Evolutionary conservation across 768 basidiomycete species (phyloP).

Genomic region (Russula lepida): DNA sequence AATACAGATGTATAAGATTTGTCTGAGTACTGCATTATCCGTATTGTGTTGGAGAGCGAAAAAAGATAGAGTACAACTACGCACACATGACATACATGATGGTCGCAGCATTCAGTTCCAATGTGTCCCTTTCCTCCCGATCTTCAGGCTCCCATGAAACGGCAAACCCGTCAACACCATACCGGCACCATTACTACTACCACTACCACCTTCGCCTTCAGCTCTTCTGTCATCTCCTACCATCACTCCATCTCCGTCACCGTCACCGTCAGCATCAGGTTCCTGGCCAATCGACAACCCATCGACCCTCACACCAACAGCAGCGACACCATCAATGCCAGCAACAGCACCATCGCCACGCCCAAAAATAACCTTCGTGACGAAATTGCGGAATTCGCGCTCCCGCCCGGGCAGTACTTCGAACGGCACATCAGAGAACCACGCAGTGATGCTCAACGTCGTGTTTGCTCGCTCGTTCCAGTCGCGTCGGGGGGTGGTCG

Average conservation of each 20-base stretch:
- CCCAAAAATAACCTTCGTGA: conserved; percentile 51
- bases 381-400: conserved; percentile 66
- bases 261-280: not conserved
- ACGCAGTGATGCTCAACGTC: conserved; percentile 51
- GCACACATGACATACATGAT: too few species aligned
- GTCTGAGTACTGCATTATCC: not conserved
- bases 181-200: not conserved
- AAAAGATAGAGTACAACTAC: not conserved
- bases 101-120: not conserved
- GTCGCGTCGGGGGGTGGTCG: conserved; percentile 30
- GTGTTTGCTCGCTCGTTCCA: conserved; percentile 44
- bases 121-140: conserved; percentile 5
- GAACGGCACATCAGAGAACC: conserved; percentile 64
- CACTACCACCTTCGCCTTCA: not conserved
- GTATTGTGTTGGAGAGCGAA: not conserved
- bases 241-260: not conserved
- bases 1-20: not conserved
- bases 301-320: conserved; percentile 13
- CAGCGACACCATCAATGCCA: conserved; percentile 17
- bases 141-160: conserved; percentile 14
- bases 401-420: conserved; percentile 72
- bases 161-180: conserved; percentile 16
- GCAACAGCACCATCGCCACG: conserved; percentile 9
- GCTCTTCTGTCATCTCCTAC: not conserved
- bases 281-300: conserved; percentile 2